A percentile compares a stretch with the other conserved stretches of the same genome.
Evolutionary conservation across 2,329 filamentous ascomycete genomes (phyloP).

Genomic region (Epichloe baconii): DNA sequence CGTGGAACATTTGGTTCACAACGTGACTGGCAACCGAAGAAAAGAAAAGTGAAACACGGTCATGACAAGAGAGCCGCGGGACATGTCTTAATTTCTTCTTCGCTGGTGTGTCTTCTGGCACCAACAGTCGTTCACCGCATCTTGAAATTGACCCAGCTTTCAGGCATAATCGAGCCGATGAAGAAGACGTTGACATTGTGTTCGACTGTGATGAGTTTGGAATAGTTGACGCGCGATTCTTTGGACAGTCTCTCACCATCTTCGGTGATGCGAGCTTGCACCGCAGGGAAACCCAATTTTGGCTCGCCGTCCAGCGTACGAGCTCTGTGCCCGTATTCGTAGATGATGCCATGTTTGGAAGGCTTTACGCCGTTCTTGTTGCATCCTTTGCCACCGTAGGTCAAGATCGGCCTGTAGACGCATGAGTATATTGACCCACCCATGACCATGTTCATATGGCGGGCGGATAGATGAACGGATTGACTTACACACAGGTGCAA

Average conservation of each 20-base stretch:
- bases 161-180: conserved; percentile 31
- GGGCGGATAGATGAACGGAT: background rate
- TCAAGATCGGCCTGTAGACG: conserved; percentile 36
- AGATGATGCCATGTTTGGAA: conserved; percentile 39
- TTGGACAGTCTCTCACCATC: conserved; percentile 31
- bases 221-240: conserved; percentile 45
- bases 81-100: conserved; percentile 10
- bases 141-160: conserved; percentile 28
- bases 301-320: conserved; percentile 28
- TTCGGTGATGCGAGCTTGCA: conserved; percentile 29
- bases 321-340: conserved; percentile 22
- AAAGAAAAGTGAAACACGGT: background rate
- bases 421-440: background rate
- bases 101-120: conserved; percentile 27
- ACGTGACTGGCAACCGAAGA: background rate
- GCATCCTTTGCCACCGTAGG: conserved; percentile 39
- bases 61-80: background rate
- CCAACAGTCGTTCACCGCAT: conserved; percentile 38
- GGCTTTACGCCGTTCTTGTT: conserved; percentile 39
- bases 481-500: conserved; percentile 39
- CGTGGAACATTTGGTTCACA: background rate
- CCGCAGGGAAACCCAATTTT: conserved; percentile 32
- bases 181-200: conserved; percentile 46
- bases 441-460: background rate
- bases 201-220: conserved; percentile 41